Evolutionary conservation across 2,329 filamentous ascomycete species (phyloP), one percentile per base, ranked within the genome.

Genomic region (Dothistroma pini): DNA sequence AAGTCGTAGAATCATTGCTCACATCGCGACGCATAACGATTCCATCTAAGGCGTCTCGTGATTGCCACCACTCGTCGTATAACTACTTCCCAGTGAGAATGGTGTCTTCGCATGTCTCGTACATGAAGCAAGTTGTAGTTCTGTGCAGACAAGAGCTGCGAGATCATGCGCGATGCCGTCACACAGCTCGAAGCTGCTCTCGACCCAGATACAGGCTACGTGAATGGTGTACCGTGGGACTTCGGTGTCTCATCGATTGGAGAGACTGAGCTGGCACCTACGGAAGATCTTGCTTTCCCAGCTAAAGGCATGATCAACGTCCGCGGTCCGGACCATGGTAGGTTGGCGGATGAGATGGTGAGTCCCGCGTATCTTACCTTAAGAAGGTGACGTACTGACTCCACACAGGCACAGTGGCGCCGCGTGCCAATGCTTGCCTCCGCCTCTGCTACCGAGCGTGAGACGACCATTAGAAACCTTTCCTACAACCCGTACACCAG

Each of bases 151-250:
- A 2, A 21, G 4, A 16, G 10, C n/a, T 49, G 44, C n/a, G 41
- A 25, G 19, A 29, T 57, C 1, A 57, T 57, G 55, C 55, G 55
- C 12, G 25, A 57, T 31, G 55, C 55, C 11, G 55, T 51, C 44
- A 50, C 14, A 22, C 55, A 57, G 22, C 29, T 57, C 32, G 25
- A 57, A 25, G 41, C 41, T 21, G 55, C 55, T 1, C 55, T 57
- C 11, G 55, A 57, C 34, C 29, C 44, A 4, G 44, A 57, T 8
- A 35, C 25, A 9, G 55, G 55, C 55, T 57, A 57, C n/a, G 47
- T 50, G 41, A 38, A 38, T 32, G 55, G 55, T 4, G 19, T n/a
- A 2, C 55, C 55, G n/a, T 57, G 55, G 55, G 31, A 57, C 44
- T 49, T 49, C 22, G 47, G 47, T 19, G 10, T 11, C 11, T 38